Evolutionary conservation across 768 basidiomycete genomes (phyloP), one percentile per base, ranked within the genome.

Genomic region (Phallus indusiatus): DNA sequence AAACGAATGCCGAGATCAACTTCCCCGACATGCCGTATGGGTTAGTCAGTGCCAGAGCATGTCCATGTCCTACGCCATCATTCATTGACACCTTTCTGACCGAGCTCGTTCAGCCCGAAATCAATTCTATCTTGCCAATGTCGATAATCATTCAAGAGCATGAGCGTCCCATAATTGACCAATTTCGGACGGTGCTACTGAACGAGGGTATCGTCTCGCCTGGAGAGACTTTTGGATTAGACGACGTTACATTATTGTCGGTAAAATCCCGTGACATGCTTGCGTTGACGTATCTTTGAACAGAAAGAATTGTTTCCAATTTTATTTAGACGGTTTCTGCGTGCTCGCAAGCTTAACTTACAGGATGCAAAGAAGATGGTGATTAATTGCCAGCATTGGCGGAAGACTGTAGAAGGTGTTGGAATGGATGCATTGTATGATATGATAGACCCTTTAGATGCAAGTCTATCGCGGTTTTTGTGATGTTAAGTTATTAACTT

Each of bases 391-490:
- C 83, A 85, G 62, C 70, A 81, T 14, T 89, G 87, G 87, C 76
- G 87, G n/a, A 74, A 75, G 67, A 81, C 79, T 0, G 83, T 82
- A 8, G 78, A 80, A 42, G 83, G 80, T 35, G 70, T 79, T 11
- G 86, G 86, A 16, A 79, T 88, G 53, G 86, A 88, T 64, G 77
- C 80, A 59, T 66, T 88, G 21, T 86, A 84, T 66, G 67, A 72
- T 9, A 68, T 70, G 33, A 81, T 82, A 56, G 86, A 88, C 66
- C 84, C 85, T 2, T 88, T 82, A 60, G 81, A 88, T 67, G 87
- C 85, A 64, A 70, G 85, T 34, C 51, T 53, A 5, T 34, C 47
- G 2, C 4, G 11, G 2, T 54, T 47, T 48, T 28, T 21, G 54
- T n/a, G n/a, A n/a, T n/a, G n/a, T 18, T 8, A 28, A 48, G 51